Conservation (phyloP, 371 early-diverging fungal genomes). For the Syncephalastrum monosporum region DNA sequence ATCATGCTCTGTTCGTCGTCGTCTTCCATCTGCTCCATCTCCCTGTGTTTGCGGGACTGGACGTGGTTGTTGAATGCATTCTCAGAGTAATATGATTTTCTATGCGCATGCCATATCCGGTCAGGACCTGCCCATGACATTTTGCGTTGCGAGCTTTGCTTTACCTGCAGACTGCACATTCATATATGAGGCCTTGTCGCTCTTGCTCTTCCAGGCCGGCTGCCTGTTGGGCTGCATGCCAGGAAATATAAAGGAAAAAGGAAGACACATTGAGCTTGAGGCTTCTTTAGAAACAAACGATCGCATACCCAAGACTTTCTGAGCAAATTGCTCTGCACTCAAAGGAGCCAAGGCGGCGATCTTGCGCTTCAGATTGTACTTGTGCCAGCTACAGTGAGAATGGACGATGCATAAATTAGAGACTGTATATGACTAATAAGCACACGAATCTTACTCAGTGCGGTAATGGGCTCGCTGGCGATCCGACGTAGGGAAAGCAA, state of each 20-base stretch:
- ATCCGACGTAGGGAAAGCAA: slow-evolving; percentile 81
- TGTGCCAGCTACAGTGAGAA: slow-evolving; percentile 64
- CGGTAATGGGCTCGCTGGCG: slow-evolving; percentile 84
- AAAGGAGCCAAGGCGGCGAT: slow-evolving; percentile 78
- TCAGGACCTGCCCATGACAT: too few species aligned
- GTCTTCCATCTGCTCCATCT: slow-evolving; percentile 12
- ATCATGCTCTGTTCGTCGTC: slow-evolving; percentile 1
- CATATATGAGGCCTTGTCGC: slow-evolving; percentile 37
- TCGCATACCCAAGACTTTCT: slow-evolving; percentile 46
- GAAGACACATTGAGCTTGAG: too few species aligned
- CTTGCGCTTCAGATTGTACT: slow-evolving; percentile 89
- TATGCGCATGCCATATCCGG: slow-evolving; percentile 3
- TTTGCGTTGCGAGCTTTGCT: background rate
- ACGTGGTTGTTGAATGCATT: slow-evolving; percentile 90
- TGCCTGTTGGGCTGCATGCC: slow-evolving; percentile 43
- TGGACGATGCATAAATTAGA: background rate
- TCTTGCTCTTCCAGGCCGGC: slow-evolving; percentile 45
- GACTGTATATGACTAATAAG: background rate
- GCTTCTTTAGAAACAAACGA: too few species aligned
- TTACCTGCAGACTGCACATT: slow-evolving; percentile 47
- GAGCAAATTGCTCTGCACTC: slow-evolving; percentile 73
- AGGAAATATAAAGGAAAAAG: too few species aligned
- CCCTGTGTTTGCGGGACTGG: slow-evolving; percentile 82
- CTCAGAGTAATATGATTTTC: slow-evolving; percentile 74
- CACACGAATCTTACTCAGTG: slow-evolving; percentile 53